phyloP scores from a whole-genome alignment of 495 filamentous ascomycete genomes.

The Podospora comata region DNA sequence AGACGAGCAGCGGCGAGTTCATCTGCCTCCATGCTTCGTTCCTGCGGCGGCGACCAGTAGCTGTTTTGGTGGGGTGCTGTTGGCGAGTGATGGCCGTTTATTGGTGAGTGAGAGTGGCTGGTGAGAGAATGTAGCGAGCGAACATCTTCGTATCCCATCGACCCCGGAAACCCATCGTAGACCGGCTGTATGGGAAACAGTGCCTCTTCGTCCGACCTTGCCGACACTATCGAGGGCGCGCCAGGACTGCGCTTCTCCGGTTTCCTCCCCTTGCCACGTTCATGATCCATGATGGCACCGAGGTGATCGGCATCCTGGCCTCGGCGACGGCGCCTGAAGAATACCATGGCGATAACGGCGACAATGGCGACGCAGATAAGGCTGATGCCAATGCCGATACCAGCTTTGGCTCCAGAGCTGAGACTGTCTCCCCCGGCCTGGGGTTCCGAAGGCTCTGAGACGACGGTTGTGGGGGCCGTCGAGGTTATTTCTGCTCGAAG shows the following conservation, averaged over 20 bases:
- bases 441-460: constrained; percentile 13
- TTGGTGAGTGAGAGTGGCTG: constrained; percentile 27
- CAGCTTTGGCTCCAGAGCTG: constrained; percentile 29
- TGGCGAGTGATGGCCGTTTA: constrained; percentile 24
- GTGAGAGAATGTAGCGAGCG: constrained; percentile 24
- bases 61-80: constrained; percentile 16
- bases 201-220: constrained; percentile 25
- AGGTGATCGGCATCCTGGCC: constrained; percentile 18
- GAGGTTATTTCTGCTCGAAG: constrained; percentile 3
- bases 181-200: constrained; percentile 33
- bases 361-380: constrained; percentile 21
- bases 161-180: constrained; percentile 34
- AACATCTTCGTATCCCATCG: constrained; percentile 36
- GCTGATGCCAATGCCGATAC: constrained; percentile 28
- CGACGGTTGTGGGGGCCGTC: constrained; percentile 11
- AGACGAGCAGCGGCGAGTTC: constrained; percentile 34
- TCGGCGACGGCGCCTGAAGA: constrained; percentile 29
- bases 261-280: constrained; percentile 23
- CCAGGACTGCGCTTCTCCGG: constrained; percentile 24
- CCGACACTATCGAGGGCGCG: constrained; percentile 24
- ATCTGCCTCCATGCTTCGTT: constrained; percentile 29
- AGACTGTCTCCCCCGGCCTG: constrained; percentile 19
- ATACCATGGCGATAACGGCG: constrained; percentile 31
- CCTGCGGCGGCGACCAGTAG: constrained; percentile 14
- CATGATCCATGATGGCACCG: constrained; percentile 25